Evolutionary conservation across 371 early-diverging fungal species (phyloP), one percentile per base, ranked within the genome.

Genomic region (Zychaea mexicana): DNA sequence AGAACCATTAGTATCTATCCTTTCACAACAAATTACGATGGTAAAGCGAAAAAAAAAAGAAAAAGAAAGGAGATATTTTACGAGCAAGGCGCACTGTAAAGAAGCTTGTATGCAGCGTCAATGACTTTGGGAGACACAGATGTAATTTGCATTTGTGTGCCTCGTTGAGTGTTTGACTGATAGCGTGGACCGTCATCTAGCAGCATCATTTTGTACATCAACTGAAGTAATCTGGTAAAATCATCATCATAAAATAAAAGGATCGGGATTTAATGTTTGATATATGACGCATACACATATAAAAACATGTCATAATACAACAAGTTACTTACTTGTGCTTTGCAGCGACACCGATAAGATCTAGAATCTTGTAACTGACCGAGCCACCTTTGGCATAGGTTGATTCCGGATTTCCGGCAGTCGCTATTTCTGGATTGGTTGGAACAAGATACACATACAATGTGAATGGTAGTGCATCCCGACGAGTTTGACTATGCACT

Each of bases 161-260:
- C 75, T 17, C 73, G 66, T 21, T 82, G 72, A 12, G 73, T 75
- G 39, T 84, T 75, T 1, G 81, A 74, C 58, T 86, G 88, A 64
- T 88, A 87, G 60, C 86, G 82, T 36, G 87, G 86, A 17, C 90
- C 90, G 10, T 90, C 90, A 61, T 85, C 86, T 57, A 87, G 88
- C 59, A 92, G 73, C 90, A 90, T 89, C 92, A 91, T 92, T 69
- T 90, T 93, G 71, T 90, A 90, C 42, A 93, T 87, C 19, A 92
- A 71, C 57, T 90, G 88, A 52, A 90, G 66, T 54, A 93, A 70
- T 58, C 89, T 81, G 57, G 22, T 21, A 7, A 8, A 31, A 22
- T 9, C 28, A 32, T 30, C n/a, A n/a, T n/a, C n/a, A 30, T 42
- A 31, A 38, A 39, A 6, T 2, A 52, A 26, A 10, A 31, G 15